These are phyloP conservation scores for Heliocybe sulcata DNA, from an alignment of 1,284 basidiomycete species.

Conservation along the genomic window DNA sequence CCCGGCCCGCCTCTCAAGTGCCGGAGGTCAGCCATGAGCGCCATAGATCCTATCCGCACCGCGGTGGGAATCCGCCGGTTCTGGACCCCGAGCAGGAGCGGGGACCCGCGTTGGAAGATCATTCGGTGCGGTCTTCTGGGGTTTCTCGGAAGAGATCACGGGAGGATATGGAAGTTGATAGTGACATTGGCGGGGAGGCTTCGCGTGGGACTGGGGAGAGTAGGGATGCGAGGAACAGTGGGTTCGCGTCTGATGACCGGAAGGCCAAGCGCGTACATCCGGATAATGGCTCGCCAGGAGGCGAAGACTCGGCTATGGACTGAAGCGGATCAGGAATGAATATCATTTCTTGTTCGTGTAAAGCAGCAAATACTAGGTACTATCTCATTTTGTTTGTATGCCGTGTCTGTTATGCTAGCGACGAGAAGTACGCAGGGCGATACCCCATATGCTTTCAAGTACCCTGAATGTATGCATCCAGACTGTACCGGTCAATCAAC, in stretches of 20 bases:
- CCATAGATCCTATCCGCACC: slow-evolving; percentile 36
- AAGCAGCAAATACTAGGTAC: no score
- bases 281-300: not conserved
- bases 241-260: not conserved
- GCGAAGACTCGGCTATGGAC: not conserved
- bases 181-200: slow-evolving; percentile 20
- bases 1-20: slow-evolving; percentile 39
- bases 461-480: no score
- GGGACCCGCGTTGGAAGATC: not conserved
- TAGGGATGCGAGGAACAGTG: slow-evolving; percentile 17
- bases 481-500: no score
- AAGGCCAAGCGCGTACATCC: not conserved
- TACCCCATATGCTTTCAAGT: no score
- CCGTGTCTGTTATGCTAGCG: no score
- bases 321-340: not conserved
- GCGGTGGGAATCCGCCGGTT: slow-evolving; percentile 22
- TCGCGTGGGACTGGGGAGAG: slow-evolving; percentile 4
- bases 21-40: slow-evolving; percentile 40
- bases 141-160: slow-evolving; percentile 47
- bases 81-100: slow-evolving; percentile 9
- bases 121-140: slow-evolving; percentile 7
- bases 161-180: slow-evolving; percentile 53
- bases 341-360: no score
- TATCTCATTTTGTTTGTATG: no score
- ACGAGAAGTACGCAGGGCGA: no score